Evolutionary conservation across 768 basidiomycete species (phyloP).

Genomic region (Lentinula raphanica): DNA sequence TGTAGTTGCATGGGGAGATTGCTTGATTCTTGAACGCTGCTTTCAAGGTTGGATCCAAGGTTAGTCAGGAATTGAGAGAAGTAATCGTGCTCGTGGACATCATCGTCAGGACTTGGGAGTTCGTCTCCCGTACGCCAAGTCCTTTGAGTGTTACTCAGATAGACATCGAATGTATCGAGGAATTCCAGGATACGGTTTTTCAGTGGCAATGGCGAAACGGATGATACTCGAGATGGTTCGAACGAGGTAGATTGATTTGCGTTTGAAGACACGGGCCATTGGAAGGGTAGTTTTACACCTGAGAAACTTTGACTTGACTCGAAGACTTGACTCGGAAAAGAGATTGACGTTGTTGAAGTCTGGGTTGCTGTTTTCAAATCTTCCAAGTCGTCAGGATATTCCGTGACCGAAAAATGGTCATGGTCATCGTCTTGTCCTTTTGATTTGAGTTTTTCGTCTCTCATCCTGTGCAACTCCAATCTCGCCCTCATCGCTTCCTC

Average conservation of each 20-base stretch:
- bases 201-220: background rate
- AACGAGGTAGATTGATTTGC: background rate
- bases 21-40: too few species aligned
- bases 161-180: background rate
- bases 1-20: background rate
- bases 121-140: background rate
- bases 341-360: background rate
- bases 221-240: background rate
- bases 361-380: background rate
- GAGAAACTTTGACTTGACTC: background rate
- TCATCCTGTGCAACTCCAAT: background rate
- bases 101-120: background rate
- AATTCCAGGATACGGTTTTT: background rate
- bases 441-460: background rate
- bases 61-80: background rate
- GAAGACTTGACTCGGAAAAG: background rate
- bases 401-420: background rate
- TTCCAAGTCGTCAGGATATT: background rate
- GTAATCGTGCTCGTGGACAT: background rate
- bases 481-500: background rate
- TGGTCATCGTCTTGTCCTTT: background rate
- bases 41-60: background rate
- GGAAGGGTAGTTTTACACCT: constrained; percentile 5
- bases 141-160: background rate
- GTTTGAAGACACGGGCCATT: background rate